Evolutionary conservation across 2,329 filamentous ascomycete genomes (phyloP), one percentile per base, ranked within the genome.

Genomic region (Hyphodiscus sp.): DNA sequence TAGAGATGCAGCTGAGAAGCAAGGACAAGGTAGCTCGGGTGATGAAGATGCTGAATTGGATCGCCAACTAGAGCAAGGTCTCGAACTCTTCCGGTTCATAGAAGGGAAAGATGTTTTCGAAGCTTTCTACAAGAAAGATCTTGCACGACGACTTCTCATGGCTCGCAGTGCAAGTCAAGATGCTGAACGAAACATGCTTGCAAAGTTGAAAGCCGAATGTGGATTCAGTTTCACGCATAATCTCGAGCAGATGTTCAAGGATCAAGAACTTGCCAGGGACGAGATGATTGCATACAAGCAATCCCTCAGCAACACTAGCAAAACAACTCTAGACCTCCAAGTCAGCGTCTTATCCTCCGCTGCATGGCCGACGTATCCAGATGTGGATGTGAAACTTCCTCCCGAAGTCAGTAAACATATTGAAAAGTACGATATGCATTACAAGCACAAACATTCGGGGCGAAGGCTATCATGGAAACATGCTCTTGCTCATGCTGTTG

Each of bases 241-340:
- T 65, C 77, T 99, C 0, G 95, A 99, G 71, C 89, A 92, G 58
- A 99, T 99, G 94, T 99, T 99, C 76, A 96, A 95, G 70, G 94
- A 99, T 66, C 90, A 97, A 70, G 91, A 96, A 67, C 79, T 96
- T 19, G 89, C 89, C 13, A 87, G 87, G 56, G 94, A 97, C 63
- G 92, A 97, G 68, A 95, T 97, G 86, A 73, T 79, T n/a, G 82
- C 87, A 0, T 99, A 95, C 73, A 94, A 87, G 69, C 79, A 71
- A 69, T 91, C 70, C 8, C 57, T 67, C 5, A 73, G 80, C 46
- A 77, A 81, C 57, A 78, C 80, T 30, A 61, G 63, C 41, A 81
- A 77, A 54, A 69, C 76, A 6, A 68, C 73, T 1, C 69, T 96
- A 43, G 89, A 94, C 67, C 76, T 97, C 16, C 83, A 83, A 57